Conservation (phyloP, 257 asterid species). For the Solanum medicagineum region DNA sequence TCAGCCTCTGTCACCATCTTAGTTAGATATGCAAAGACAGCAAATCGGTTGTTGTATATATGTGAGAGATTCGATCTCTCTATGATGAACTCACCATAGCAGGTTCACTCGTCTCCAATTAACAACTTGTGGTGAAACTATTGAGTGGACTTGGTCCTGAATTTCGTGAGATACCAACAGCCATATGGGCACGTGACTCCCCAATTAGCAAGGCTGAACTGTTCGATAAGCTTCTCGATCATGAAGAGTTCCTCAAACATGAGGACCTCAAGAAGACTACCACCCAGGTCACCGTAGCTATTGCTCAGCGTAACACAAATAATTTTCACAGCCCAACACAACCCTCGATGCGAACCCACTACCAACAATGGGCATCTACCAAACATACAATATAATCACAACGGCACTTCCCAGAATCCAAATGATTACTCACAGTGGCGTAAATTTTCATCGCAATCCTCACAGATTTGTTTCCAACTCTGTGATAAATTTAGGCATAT, state of each 20-base stretch:
- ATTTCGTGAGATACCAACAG: too few relatives aligned
- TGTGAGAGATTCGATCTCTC: accelerated
- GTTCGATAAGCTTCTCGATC: neutral
- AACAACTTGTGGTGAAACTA: too few relatives aligned
- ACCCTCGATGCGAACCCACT: too few relatives aligned
- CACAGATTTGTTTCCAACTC: too few relatives aligned
- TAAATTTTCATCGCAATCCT: too few relatives aligned
- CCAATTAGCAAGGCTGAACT: too few relatives aligned
- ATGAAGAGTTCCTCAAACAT: neutral
- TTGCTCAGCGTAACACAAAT: neutral
- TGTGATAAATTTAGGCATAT: neutral
- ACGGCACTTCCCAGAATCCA: neutral
- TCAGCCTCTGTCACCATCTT: neutral
- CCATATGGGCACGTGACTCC: neutral
- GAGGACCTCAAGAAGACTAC: neutral
- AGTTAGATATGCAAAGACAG: neutral
- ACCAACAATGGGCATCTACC: too few relatives aligned
- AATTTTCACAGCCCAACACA: neutral
- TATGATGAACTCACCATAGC: neutral
- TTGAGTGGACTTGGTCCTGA: neutral
- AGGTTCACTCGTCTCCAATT: neutral
- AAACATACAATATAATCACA: too few relatives aligned
- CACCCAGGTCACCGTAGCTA: neutral
- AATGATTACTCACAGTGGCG: neutral
- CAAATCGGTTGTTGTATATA: neutral